Evolutionary conservation across 1,284 basidiomycete species (phyloP), one percentile per base, ranked within the genome.

Genomic region (Wolfiporia cocos): DNA sequence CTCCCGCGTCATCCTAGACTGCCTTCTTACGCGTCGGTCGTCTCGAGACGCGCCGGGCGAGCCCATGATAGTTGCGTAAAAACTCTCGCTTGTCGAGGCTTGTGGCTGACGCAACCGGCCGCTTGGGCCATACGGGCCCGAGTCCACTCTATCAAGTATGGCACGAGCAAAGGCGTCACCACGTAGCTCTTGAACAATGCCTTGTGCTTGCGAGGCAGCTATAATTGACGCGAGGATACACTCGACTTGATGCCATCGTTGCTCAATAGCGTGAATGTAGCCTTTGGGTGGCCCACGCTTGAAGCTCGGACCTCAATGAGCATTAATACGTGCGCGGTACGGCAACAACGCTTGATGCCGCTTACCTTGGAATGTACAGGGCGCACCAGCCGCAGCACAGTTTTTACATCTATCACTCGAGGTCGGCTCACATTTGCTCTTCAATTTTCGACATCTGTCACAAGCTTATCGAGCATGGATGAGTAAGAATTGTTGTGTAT

Each of bases 191-290:
- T 71, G 65, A 28, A 92, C 69, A 38, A 92, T 62, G 29, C 68
- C 69, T 55, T 82, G 78, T 0, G 89, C 83, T 44, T 84, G 69
- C 10, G 78, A 70, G 41, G 83, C 86, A 50, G 82, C 76, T 42
- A 92, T 69, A 38, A 92, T 71, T 19, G 82, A 78, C 20, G 86
- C 89, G 3, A 92, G 69, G 10, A 92, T 64, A 10, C 88, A 86
- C 61, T 92, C 90, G 54, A 92, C 86, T 57, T 91, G 86, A 55
- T 92, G 89, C 76, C 90, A 86, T 52, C 89, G 67, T 46, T 88
- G 86, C 63, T 92, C 89, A 47, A 92, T 90, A 28, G 89, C 89
- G 58, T 89, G 86, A 42, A 92, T 91, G 58, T 92, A 92, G 18
- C 90, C 90, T 59, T 89, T 90, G 4, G 89, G 88, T 11, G 89